Percentiles rank a stretch among this genome's conserved stretches.
Conservation (phyloP, 495 filamentous ascomycete genomes). For the Cercophora scortea region DNA sequence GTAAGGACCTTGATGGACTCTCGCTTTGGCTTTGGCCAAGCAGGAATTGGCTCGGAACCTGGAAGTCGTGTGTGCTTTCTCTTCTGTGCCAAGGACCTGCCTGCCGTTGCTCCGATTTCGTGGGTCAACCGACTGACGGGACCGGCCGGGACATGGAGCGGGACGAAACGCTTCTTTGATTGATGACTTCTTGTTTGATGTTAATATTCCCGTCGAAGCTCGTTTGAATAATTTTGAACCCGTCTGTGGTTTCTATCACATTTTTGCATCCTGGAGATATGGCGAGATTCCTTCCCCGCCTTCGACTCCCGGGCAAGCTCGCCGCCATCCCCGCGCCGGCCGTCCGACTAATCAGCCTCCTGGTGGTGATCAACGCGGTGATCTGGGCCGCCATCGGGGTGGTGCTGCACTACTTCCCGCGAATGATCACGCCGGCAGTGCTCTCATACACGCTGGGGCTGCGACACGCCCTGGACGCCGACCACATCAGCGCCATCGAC, state of each 20-base stretch:
- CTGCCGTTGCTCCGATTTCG: no score
- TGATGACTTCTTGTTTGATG: not conserved
- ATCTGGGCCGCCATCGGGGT: slow-evolving; percentile 69
- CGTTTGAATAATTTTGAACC: not conserved
- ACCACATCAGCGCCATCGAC: slow-evolving; percentile 95
- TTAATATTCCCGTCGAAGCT: not conserved
- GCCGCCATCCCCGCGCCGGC: slow-evolving; percentile 53
- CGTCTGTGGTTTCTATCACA: not conserved
- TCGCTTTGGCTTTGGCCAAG: not conserved
- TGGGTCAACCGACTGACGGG: no score
- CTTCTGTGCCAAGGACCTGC: not conserved
- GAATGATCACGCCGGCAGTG: slow-evolving; percentile 69
- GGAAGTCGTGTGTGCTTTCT: not conserved
- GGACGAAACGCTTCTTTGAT: no score
- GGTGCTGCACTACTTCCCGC: slow-evolving; percentile 48
- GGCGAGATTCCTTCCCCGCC: slow-evolving; percentile 3
- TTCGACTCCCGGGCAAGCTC: slow-evolving; percentile 18
- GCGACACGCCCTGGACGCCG: slow-evolving; percentile 90
- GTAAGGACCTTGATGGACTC: not conserved
- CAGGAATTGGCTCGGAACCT: not conserved
- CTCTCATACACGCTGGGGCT: slow-evolving; percentile 83
- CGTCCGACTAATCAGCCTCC: slow-evolving; percentile 55
- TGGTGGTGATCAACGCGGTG: slow-evolving; percentile 58
- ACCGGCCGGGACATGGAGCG: no score
- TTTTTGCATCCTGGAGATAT: not conserved